A percentile compares a stretch with the other conserved stretches of the same genome.
These are phyloP conservation scores for Fusarium pseudograminearum DNA, from an alignment of 2,329 filamentous ascomycete genomes.

Conservation along the genomic window DNA sequence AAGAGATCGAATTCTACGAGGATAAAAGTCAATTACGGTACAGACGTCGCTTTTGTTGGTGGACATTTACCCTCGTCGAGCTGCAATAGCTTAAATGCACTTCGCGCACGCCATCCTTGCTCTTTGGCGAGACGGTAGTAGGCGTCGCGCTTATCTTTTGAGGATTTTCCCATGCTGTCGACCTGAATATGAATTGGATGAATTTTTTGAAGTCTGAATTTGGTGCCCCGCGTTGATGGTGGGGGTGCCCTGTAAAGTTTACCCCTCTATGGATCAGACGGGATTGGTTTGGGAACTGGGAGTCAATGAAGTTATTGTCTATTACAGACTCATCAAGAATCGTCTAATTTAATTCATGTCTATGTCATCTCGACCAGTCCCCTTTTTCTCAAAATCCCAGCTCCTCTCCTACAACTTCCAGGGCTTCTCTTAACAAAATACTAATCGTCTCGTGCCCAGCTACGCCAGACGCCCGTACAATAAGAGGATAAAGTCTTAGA, in stretches of 20 bases:
- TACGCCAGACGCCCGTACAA: slow-evolving; percentile 71
- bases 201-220: slow-evolving; percentile 42
- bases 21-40: slow-evolving; percentile 16
- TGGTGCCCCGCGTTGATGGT: slow-evolving; percentile 47
- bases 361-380: not conserved
- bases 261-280: slow-evolving; percentile 13
- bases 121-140: slow-evolving; percentile 99
- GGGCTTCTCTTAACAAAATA: slow-evolving; percentile 67
- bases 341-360: slow-evolving; percentile 10
- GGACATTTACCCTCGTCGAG: slow-evolving; percentile 76
- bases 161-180: slow-evolving; percentile 87
- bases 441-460: slow-evolving; percentile 71
- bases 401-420: slow-evolving; percentile 72
- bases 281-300: slow-evolving; percentile 12
- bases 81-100: slow-evolving; percentile 96
- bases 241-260: slow-evolving; percentile 27
- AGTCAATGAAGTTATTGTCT: slow-evolving; percentile 8
- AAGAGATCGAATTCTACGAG: slow-evolving; percentile 90
- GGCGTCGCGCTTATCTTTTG: slow-evolving; percentile 97
- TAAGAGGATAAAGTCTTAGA: slow-evolving; percentile 81
- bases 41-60: not conserved
- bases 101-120: slow-evolving; percentile 96
- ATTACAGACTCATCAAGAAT: not conserved
- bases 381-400: slow-evolving; percentile 39
- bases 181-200: slow-evolving; percentile 4